Percentiles rank a stretch among this genome's conserved stretches.
Evolutionary conservation across 331 rosid genomes (phyloP).

Genomic region (Dryas integrifolia): DNA sequence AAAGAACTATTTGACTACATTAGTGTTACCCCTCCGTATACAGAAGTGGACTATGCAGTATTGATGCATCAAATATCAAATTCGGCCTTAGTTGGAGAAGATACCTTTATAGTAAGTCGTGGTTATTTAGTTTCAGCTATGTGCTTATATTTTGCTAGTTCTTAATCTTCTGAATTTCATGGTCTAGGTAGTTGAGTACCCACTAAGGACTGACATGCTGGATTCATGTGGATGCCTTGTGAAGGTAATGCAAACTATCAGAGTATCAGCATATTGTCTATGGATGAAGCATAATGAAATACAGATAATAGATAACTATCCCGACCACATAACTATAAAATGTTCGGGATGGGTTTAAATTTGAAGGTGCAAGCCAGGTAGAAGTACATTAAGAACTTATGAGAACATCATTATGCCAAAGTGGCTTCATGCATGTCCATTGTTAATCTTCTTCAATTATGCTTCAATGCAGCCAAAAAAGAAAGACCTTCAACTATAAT

Average conservation of each 20-base stretch:
- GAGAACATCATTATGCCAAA: neutral
- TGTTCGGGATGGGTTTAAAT: neutral
- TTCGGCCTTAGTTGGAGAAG: constrained; percentile 67
- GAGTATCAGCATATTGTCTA: constrained; percentile 12
- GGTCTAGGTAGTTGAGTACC: constrained; percentile 83
- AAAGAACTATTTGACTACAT: constrained; percentile 76
- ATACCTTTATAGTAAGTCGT: constrained; percentile 70
- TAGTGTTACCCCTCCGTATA: constrained; percentile 93
- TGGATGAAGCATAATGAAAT: constrained; percentile 14
- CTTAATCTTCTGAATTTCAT: constrained; percentile 10
- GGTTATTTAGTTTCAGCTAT: constrained; percentile 21
- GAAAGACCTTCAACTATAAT: neutral
- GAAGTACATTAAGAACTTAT: neutral
- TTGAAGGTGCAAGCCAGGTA: neutral
- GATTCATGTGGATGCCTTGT: constrained; percentile 77
- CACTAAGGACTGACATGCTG: constrained; percentile 81
- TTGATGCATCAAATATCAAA: constrained; percentile 76
- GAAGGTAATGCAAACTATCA: constrained; percentile 57
- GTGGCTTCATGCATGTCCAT: neutral
- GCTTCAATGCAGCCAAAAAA: neutral
- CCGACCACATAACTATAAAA: neutral
- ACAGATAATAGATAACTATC: neutral
- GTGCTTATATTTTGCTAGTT: constrained; percentile 15
- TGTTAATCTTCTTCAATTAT: neutral
- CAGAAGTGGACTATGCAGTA: constrained; percentile 73